Evolutionary conservation across 306 rosid genomes (phyloP), one percentile per base, ranked within the genome.

Genomic region (Medicago arabica): DNA sequence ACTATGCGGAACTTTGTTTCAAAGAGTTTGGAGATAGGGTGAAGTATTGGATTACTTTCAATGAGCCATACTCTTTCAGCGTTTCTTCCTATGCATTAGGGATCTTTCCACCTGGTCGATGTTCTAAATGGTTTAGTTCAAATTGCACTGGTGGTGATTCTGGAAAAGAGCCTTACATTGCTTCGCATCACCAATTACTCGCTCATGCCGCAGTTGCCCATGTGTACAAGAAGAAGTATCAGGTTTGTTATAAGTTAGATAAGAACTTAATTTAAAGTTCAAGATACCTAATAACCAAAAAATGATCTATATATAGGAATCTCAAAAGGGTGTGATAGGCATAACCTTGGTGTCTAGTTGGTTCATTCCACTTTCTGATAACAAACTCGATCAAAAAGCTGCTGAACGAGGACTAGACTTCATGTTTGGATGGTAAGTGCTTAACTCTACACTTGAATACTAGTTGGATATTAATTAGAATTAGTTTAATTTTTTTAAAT

Each of bases 251-350:
- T 61, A 38, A 13, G 19, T 3, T 34, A 1, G 23, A 16, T 39
- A 10, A 21, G 5, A 46, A 47, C 12, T 77, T 58, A 23, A 23
- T 58, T 63, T 46, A 25, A 41, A 53, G 3, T 6, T 53, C 11
- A 13, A 54, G 2, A 6, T 19, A 31, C 7, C n/a, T 28, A 17
- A 43, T 4, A 10, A 15, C 5, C 39, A 58, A 67, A 44, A n/a
- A 7, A 60, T 60, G 11, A 60, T 16, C 8, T 31, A n/a, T 75
- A 5, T 72, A 49, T 72, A 91, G 95, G 80, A 76, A 71, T 78
- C 76, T 51, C 97, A 91, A 40, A 89, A 87, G 44, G 97, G 97
- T 8, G 1, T 67, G 25, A 89, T 89, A 55, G 93, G 92, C 18
- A 88, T 89, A 71, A 80, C 93, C 0, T 25, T 89, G 16, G 62